Evolutionary conservation across 208 protist genomes (phyloP).

Genomic region (Crithidia sp.): DNA sequence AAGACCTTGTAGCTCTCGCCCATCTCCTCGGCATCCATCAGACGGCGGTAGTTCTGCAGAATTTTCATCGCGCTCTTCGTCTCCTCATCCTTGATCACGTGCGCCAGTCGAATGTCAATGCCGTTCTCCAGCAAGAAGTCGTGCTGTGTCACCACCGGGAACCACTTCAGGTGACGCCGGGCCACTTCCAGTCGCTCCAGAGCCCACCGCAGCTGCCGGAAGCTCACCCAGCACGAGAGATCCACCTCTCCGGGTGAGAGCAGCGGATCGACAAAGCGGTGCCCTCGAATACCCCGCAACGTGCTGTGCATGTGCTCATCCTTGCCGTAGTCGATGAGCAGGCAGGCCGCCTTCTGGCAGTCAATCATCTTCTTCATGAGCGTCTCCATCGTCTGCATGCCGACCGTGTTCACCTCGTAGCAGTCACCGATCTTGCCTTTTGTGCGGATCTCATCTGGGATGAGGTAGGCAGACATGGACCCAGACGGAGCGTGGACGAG

Average conservation of each 20-base stretch:
- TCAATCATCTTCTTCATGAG: slow-evolving; percentile 90
- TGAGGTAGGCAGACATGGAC: slow-evolving; percentile 87
- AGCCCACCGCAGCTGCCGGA: slow-evolving; percentile 85
- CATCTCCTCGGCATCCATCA: slow-evolving; percentile 90
- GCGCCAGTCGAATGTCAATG: slow-evolving; percentile 85
- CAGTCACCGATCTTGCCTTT: slow-evolving; percentile 75
- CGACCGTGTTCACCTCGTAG: slow-evolving; percentile 86
- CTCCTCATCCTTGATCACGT: slow-evolving; percentile 90
- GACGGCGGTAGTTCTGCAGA: slow-evolving; percentile 81
- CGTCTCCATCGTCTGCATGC: slow-evolving; percentile 88
- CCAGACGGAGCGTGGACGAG: slow-evolving; percentile 88
- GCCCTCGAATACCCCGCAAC: slow-evolving; percentile 86
- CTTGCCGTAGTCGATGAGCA: slow-evolving; percentile 94
- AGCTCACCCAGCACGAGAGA: slow-evolving; percentile 89
- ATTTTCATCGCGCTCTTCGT: slow-evolving; percentile 90
- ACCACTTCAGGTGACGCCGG: slow-evolving; percentile 84
- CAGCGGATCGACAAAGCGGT: slow-evolving; percentile 90
- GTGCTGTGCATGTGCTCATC: slow-evolving; percentile 93
- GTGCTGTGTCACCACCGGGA: slow-evolving; percentile 81
- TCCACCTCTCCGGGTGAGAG: slow-evolving; percentile 93
- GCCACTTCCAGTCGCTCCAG: slow-evolving; percentile 85
- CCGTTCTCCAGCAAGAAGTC: slow-evolving; percentile 88
- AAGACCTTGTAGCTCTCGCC: slow-evolving; percentile 92
- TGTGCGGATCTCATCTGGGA: slow-evolving; percentile 82
- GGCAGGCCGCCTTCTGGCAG: slow-evolving; percentile 76